Evolutionary conservation across 306 rosid species (phyloP).

Genomic region (Herpetospermum pedunculosum): DNA sequence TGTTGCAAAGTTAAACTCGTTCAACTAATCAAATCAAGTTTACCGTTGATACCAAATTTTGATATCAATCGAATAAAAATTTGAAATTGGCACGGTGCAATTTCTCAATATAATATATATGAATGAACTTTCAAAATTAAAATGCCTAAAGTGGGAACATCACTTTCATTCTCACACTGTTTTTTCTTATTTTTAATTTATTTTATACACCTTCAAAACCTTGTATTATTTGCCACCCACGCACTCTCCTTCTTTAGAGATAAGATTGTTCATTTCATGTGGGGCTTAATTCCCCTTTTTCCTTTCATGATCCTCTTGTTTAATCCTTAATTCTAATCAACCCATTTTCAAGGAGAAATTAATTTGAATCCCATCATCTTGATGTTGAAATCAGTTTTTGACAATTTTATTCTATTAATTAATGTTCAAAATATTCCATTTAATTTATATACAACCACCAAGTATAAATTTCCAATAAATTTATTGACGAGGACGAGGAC

Average conservation of each 20-base stretch:
- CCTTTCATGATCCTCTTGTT: too few relatives aligned
- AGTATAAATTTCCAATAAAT: too few relatives aligned
- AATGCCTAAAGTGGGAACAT: neutral
- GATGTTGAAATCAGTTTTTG: neutral
- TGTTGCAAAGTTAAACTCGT: too few relatives aligned
- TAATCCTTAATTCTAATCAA: too few relatives aligned
- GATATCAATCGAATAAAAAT: too few relatives aligned
- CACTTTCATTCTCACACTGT: neutral
- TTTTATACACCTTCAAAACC: neutral
- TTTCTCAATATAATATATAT: too few relatives aligned
- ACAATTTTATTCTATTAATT: neutral
- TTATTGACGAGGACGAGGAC: too few relatives aligned
- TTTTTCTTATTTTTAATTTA: neutral
- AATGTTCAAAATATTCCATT: too few relatives aligned
- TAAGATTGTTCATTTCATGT: neutral
- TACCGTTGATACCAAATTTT: too few relatives aligned
- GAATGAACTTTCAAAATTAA: neutral
- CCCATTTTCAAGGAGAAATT: neutral
- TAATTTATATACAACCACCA: too few relatives aligned
- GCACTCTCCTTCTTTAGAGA: neutral
- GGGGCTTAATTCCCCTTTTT: neutral
- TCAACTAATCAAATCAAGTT: too few relatives aligned
- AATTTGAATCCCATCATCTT: neutral
- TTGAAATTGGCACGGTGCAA: too few relatives aligned
- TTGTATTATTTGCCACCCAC: conserved; percentile 5